Evolutionary conservation across 2,329 filamentous ascomycete species (phyloP), one percentile per base, ranked within the genome.

Genomic region (Nemania abortiva): DNA sequence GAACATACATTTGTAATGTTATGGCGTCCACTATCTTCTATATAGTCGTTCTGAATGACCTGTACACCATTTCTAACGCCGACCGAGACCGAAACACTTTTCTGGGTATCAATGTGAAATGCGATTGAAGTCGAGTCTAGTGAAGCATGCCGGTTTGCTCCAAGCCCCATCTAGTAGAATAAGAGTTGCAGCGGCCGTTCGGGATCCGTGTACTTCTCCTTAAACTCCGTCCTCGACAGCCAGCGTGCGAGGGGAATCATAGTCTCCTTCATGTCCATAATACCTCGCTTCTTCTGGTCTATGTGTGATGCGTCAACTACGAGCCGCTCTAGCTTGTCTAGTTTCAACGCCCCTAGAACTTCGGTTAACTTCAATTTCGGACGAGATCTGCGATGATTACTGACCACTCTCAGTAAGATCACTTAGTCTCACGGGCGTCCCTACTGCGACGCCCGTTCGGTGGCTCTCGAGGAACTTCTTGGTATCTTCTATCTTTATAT

Each of bases 231-330:
- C 64, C 89, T 86, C 39, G 90, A 87, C 59, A 99, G 83, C 78
- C 97, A 89, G 70, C 89, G 87, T 54, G 93, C 88, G 56, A 98
- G 86, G 6, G 94, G 93, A 76, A 94, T 86, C 83, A 95, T 91
- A 0, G 93, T 93, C 70, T 99, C 96, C 80, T 92, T 94, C 93
- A 98, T 98, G 77, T 98, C 96, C 80, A 97, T 89, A 72, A 99
- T 89, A 0, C 94, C 94, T 55, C 95, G 87, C 85, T 97, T 97
- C 86, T 99, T 99, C 81, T 92, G 89, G 81, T 99, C 95, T 73
- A 98, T 92, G 78, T 97, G 91, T 7, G 94, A 97, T 15, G 93
- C 94, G 81, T 99, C 96, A 37, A 98, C 87, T 9, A 98, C 89
- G 39, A 99, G 88, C 54, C 93, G 88, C 82, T 94, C 89, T 63